Conservation (phyloP, 2,329 filamentous ascomycete species). For the Paraconiothyrium brasiliense region DNA sequence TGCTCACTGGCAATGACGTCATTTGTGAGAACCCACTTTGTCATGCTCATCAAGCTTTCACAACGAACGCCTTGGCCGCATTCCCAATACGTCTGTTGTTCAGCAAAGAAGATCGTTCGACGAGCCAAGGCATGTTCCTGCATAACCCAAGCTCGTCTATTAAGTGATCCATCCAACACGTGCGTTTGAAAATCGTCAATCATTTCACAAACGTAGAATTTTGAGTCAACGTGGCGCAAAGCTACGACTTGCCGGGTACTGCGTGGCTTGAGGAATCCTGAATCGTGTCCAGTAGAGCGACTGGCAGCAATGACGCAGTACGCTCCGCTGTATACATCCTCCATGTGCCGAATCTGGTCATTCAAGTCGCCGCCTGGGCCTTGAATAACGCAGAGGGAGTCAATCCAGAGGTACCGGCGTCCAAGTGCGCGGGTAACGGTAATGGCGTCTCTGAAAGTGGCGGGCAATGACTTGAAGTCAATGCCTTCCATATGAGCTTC, state of each 20-base stretch:
- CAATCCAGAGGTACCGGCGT: conserved; percentile 39
- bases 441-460: conserved; percentile 34
- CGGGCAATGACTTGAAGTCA: conserved; percentile 9
- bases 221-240: conserved; percentile 7
- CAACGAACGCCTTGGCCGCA: conserved; percentile 33
- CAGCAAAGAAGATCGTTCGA: conserved; percentile 36
- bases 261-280: conserved; percentile 24
- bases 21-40: conserved; percentile 25
- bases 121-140: conserved; percentile 39
- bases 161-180: conserved; percentile 27
- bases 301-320: conserved; percentile 35
- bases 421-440: conserved; percentile 27
- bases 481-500: no score
- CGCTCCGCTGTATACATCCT: conserved; percentile 34
- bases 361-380: conserved; percentile 32
- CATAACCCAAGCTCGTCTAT: conserved; percentile 37
- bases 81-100: conserved; percentile 39
- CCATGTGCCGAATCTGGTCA: conserved; percentile 32
- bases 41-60: conserved; percentile 26
- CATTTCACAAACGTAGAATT: conserved; percentile 27
- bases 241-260: not conserved
- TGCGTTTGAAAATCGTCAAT: conserved; percentile 37
- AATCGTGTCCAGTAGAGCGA: conserved; percentile 6
- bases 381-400: conserved; percentile 40
- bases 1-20: not conserved